Percentiles rank a stretch among this genome's conserved stretches.
Evolutionary conservation across 805 yeast species (phyloP).

Genomic region (Clavispora fructus): DNA sequence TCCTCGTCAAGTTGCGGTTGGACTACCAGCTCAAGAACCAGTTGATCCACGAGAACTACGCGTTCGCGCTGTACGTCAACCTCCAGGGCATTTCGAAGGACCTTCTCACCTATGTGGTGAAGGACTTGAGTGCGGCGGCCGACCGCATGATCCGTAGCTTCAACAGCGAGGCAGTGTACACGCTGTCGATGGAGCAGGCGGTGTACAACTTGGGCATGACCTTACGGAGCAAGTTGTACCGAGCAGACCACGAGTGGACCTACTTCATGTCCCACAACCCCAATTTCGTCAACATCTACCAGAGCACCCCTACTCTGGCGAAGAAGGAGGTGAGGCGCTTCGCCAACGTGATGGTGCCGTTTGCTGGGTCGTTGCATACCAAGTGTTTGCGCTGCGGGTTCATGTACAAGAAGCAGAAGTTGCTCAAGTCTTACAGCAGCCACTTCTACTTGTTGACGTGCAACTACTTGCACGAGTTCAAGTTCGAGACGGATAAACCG

Average conservation of each 20-base stretch:
- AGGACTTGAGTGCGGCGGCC: slow-evolving; percentile 28
- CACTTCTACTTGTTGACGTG: slow-evolving; percentile 37
- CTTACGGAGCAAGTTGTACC: slow-evolving; percentile 22
- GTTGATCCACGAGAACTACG: slow-evolving; percentile 35
- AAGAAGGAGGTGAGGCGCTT: slow-evolving; percentile 19
- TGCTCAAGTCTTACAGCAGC: slow-evolving; percentile 35
- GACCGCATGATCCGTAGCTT: slow-evolving; percentile 31
- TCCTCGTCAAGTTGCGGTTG: slow-evolving; percentile 32
- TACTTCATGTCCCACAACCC: slow-evolving; percentile 30
- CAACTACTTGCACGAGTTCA: slow-evolving; percentile 40
- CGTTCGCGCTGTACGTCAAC: slow-evolving; percentile 38
- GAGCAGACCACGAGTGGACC: slow-evolving; percentile 32
- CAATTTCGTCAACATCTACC: slow-evolving; percentile 20
- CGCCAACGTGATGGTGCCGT: slow-evolving; percentile 26
- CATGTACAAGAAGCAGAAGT: slow-evolving; percentile 36
- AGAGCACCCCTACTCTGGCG: slow-evolving; percentile 9
- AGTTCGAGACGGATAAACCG: slow-evolving; percentile 18
- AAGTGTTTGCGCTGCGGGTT: slow-evolving; percentile 36
- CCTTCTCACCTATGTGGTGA: slow-evolving; percentile 30
- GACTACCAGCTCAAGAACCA: slow-evolving; percentile 39
- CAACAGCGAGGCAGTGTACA: slow-evolving; percentile 18
- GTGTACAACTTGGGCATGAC: slow-evolving; percentile 19
- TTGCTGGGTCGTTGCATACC: slow-evolving; percentile 33
- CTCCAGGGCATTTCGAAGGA: slow-evolving; percentile 38
- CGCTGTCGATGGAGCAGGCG: slow-evolving; percentile 10